Evolutionary conservation across 495 filamentous ascomycete species (phyloP), one percentile per base, ranked within the genome.

Genomic region (Choiromyces venosus): DNA sequence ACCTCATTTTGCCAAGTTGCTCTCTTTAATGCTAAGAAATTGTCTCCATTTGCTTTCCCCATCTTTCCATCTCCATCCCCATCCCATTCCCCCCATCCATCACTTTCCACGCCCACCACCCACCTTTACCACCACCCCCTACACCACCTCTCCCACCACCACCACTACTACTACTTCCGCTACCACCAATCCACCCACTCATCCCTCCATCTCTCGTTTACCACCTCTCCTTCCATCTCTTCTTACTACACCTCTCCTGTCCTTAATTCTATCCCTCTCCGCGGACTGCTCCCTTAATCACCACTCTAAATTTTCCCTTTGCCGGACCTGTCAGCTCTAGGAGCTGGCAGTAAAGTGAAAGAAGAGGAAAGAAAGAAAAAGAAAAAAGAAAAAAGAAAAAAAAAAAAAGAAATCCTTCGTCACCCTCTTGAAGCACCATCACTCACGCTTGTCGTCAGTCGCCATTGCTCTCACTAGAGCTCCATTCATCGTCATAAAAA

Each of bases 201-300:
- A 36, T 67, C 37, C 65, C 29, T 25, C 66, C 66, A 25, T 25
- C 18, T 67, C 33, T 12, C 33, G 10, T 37, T 67, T 67, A 14
- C 14, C 66, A 12, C n/a, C 38, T 67, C 16, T 19, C 66, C 19
- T 67, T 67, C 38, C 66, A 67, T 67, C 38, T 67, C 66, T 37
- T 29, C 66, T 21, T 36, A 2, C 65, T 21, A 37, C 25, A 21
- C 65, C 35, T 36, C 65, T 67, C 65, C 25, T 14, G 12, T 21
- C 36, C 65, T 2, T 35, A 19, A n/a, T n/a, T 5, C 37, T 39
- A 0, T 39, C 36, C 29, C 66, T 66, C 18, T 67, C 66, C 66
- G 35, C 66, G 66, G 52, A 29, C 52, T 21, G 1, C n/a, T 25
- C 21, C 29, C 25, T 14, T 12, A 52, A 56, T 29, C n/a, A 56